A percentile compares a stretch with the other conserved stretches of the same genome.
Conservation (phyloP, 2,329 filamentous ascomycete genomes). For the Verticillium albo-atrum region DNA sequence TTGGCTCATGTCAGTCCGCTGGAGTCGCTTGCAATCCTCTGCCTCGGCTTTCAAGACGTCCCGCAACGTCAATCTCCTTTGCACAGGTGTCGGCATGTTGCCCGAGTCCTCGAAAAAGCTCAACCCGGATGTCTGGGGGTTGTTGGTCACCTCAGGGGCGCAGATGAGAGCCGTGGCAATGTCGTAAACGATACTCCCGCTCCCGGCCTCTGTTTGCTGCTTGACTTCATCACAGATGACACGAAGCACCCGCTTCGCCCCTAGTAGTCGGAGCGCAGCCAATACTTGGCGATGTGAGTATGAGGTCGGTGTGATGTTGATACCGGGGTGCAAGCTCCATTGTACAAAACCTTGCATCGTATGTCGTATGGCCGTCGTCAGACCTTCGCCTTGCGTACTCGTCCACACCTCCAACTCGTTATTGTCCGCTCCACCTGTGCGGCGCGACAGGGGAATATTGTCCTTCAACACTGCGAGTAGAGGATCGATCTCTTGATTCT, state of each 20-base stretch:
- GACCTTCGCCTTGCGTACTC: constrained; percentile 47
- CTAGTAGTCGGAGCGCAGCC: constrained; percentile 54
- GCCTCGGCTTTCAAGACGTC: constrained; percentile 55
- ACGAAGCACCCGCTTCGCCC: constrained; percentile 54
- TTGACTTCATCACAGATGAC: constrained; percentile 65
- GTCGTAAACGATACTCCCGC: constrained; percentile 61
- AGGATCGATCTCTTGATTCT: constrained; percentile 64
- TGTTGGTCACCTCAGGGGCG: constrained; percentile 54
- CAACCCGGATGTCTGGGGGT: constrained; percentile 26
- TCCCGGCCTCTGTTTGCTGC: constrained; percentile 54
- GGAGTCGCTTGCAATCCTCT: constrained; percentile 51
- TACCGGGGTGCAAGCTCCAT: constrained; percentile 58
- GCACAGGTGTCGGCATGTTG: constrained; percentile 29
- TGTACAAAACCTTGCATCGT: constrained; percentile 59
- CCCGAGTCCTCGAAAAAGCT: constrained; percentile 29
- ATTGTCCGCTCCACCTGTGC: constrained; percentile 58
- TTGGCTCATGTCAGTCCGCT: constrained; percentile 50
- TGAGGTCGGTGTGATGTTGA: constrained; percentile 53
- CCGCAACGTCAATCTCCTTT: constrained; percentile 51
- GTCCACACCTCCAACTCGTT: constrained; percentile 68
- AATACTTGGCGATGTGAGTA: constrained; percentile 72
- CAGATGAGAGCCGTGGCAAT: constrained; percentile 66
- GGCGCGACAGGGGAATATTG: constrained; percentile 52
- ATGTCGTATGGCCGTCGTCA: constrained; percentile 53
- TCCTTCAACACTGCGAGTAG: constrained; percentile 62